Percentiles rank a stretch among this genome's conserved stretches.
These are phyloP conservation scores for Casuarina cunninghamiana DNA, from an alignment of 306 rosid species.

Conservation along the genomic window DNA sequence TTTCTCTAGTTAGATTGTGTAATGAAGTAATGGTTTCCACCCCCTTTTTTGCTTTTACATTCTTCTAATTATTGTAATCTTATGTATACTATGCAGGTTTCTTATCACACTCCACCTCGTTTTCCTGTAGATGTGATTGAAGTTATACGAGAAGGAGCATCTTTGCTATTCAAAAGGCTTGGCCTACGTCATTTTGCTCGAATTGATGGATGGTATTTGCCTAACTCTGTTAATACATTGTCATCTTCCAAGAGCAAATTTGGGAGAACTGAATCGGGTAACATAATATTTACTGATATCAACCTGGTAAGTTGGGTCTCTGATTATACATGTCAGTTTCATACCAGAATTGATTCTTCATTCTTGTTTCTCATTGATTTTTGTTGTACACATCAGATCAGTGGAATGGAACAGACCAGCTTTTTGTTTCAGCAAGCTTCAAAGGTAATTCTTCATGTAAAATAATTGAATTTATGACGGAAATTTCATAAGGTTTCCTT, in stretches of 20 bases:
- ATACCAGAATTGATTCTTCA: constrained; percentile 19
- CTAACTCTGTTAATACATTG: constrained; percentile 45
- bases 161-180: constrained; percentile 64
- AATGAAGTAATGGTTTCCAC: not conserved
- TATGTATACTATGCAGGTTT: constrained; percentile 58
- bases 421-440: constrained; percentile 98
- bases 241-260: constrained; percentile 48
- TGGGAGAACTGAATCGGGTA: constrained; percentile 72
- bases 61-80: constrained; percentile 32
- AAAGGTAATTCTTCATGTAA: constrained; percentile 55
- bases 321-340: constrained; percentile 20
- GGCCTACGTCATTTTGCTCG: constrained; percentile 86
- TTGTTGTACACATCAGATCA: constrained; percentile 60
- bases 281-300: constrained; percentile 78
- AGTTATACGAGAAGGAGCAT: constrained; percentile 81
- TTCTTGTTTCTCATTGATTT: constrained; percentile 18
- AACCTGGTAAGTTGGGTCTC: constrained; percentile 69
- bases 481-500: not conserved
- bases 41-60: not conserved
- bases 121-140: constrained; percentile 75
- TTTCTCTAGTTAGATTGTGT: not conserved
- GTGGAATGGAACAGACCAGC: constrained; percentile 99
- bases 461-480: not conserved
- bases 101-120: constrained; percentile 93
- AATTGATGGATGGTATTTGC: constrained; percentile 96